Percentiles rank a stretch among this genome's conserved stretches.
These are phyloP conservation scores for Eimeria acervulina DNA, from an alignment of 169 alveolate species.

Conservation along the genomic window DNA sequence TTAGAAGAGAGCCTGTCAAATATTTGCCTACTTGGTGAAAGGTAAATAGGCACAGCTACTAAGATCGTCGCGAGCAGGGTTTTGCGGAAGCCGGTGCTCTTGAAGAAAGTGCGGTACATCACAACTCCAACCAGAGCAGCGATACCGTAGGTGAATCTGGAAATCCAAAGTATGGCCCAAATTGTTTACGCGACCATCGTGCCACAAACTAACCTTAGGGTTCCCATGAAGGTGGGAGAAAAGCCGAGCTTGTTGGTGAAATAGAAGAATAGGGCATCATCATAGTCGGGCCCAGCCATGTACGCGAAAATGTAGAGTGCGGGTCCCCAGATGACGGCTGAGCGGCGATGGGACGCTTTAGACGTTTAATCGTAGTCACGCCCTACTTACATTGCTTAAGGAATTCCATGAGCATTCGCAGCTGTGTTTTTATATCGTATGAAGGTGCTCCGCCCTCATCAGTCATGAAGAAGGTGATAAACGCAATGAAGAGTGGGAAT, in stretches of 20 bases:
- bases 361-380: neutral
- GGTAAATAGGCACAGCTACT: conserved; percentile 90
- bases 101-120: conserved; percentile 92
- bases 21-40: conserved; percentile 80
- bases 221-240: conserved; percentile 96
- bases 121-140: conserved; percentile 96
- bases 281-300: conserved; percentile 95
- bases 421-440: conserved; percentile 87
- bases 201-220: conserved; percentile 88
- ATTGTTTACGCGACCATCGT: too few relatives aligned
- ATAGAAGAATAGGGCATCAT: conserved; percentile 97
- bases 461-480: conserved; percentile 91
- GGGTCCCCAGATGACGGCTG: conserved; percentile 93
- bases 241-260: conserved; percentile 95
- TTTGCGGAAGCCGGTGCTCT: conserved; percentile 92
- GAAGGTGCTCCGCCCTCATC: conserved; percentile 88
- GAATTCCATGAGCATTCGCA: conserved; percentile 90
- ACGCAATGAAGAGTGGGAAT: conserved; percentile 93
- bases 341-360: neutral
- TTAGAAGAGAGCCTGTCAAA: neutral
- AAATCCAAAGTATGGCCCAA: neutral
- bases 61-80: conserved; percentile 94
- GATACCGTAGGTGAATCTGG: conserved; percentile 93
- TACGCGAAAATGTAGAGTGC: conserved; percentile 93
- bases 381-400: conserved; percentile 88